A percentile compares a stretch with the other conserved stretches of the same genome.
phyloP scores from a whole-genome alignment of 140 eudicot species.

The Artemisia princeps region DNA sequence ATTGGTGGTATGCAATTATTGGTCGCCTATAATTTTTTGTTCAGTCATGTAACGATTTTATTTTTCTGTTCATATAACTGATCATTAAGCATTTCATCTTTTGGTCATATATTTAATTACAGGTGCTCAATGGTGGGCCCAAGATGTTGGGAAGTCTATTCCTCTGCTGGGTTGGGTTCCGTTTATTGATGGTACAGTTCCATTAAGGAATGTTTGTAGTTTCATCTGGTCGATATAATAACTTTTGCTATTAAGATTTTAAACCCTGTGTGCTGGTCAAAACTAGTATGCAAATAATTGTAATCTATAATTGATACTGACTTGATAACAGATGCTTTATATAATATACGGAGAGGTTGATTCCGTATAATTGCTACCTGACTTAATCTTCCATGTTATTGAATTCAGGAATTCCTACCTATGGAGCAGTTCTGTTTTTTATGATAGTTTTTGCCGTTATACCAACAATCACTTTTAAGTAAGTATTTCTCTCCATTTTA shows the following conservation, averaged over 20 bases:
- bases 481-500: conserved; percentile 24
- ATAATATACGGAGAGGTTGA: not conserved
- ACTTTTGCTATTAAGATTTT: too few relatives aligned
- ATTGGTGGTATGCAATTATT: too few relatives aligned
- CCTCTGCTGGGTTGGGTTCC: conserved; percentile 84
- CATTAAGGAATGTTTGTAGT: too few relatives aligned
- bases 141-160: conserved; percentile 27
- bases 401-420: conserved; percentile 60
- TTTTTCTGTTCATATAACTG: too few relatives aligned
- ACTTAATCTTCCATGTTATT: conserved; percentile 20
- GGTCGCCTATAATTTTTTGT: too few relatives aligned
- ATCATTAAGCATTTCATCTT: too few relatives aligned
- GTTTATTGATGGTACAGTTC: conserved; percentile 46
- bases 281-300: not conserved
- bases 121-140: too few relatives aligned
- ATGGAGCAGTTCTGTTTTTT: conserved; percentile 46
- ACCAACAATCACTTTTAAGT: conserved; percentile 82
- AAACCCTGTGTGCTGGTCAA: not conserved
- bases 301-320: too few relatives aligned
- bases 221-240: too few relatives aligned
- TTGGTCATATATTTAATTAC: too few relatives aligned
- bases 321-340: not conserved
- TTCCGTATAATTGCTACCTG: not conserved
- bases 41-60: too few relatives aligned
- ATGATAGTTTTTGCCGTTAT: conserved; percentile 74